These are phyloP conservation scores for Pythium apleroticum DNA, from an alignment of 352 stramenopile genomes.

Conservation along the genomic window DNA sequence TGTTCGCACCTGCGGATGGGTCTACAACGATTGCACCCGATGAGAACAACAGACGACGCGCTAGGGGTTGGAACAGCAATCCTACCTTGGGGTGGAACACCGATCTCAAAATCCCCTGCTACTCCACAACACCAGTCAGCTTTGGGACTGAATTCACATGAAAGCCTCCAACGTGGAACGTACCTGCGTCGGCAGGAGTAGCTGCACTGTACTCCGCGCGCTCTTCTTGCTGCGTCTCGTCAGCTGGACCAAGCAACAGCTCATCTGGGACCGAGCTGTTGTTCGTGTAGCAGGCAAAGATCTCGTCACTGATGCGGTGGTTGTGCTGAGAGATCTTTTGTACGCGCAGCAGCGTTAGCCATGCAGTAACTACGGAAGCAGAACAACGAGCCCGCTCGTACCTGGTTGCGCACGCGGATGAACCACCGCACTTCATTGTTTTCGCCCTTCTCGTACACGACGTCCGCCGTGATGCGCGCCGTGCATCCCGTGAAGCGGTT, in stretches of 20 bases:
- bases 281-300: slow-evolving; percentile 77
- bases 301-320: slow-evolving; percentile 74
- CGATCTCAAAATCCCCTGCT: slow-evolving; percentile 14
- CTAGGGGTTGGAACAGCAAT: not conserved
- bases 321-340: slow-evolving; percentile 72
- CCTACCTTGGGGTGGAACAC: slow-evolving; percentile 1
- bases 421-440: slow-evolving; percentile 57
- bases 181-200: not conserved
- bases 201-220: not conserved
- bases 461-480: slow-evolving; percentile 69
- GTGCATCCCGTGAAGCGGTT: slow-evolving; percentile 80
- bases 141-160: too few species aligned
- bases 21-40: not conserved
- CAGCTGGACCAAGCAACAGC: slow-evolving; percentile 44
- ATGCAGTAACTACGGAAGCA: not conserved
- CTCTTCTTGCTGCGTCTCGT: slow-evolving; percentile 15
- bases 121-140: not conserved
- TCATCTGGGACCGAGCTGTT: slow-evolving; percentile 80
- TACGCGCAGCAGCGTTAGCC: not conserved
- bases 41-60: not conserved
- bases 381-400: slow-evolving; percentile 10
- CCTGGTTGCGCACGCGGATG: slow-evolving; percentile 76
- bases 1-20: not conserved
- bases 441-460: slow-evolving; percentile 62
- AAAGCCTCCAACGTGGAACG: not conserved